Evolutionary conservation across 768 basidiomycete genomes (phyloP).

Genomic region (Symmetrospora coprosmae): DNA sequence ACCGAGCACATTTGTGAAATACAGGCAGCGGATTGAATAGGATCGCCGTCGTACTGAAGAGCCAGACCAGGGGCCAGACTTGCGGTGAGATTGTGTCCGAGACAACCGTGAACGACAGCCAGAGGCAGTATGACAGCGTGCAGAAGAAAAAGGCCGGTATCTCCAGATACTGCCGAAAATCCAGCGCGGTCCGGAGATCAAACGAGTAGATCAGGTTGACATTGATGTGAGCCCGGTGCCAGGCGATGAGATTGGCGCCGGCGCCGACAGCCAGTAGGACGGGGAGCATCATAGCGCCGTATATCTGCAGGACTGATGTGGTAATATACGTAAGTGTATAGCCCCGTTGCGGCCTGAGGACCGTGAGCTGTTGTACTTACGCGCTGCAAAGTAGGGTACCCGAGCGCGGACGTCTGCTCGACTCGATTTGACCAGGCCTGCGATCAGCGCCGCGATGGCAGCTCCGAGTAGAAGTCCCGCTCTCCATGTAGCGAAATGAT

Average conservation of each 20-base stretch:
- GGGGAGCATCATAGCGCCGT: constrained; percentile 59
- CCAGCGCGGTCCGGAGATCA: constrained; percentile 46
- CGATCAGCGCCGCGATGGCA: constrained; percentile 8
- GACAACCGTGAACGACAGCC: constrained; percentile 58
- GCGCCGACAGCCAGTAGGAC: constrained; percentile 60
- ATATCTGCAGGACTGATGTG: constrained; percentile 72
- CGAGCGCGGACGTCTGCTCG: neutral
- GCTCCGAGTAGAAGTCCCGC: constrained; percentile 24
- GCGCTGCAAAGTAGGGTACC: constrained; percentile 57
- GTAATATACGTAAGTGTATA: too few relatives aligned
- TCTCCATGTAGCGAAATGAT: constrained; percentile 24
- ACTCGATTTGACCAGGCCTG: constrained; percentile 22
- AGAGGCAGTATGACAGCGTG: constrained; percentile 62
- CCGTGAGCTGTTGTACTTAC: too few relatives aligned
- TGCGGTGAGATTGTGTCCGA: constrained; percentile 48
- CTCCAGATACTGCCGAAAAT: constrained; percentile 63
- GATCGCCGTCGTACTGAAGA: constrained; percentile 48
- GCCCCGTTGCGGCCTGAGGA: too few relatives aligned
- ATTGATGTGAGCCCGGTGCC: constrained; percentile 63
- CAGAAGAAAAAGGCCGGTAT: constrained; percentile 62
- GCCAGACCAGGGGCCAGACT: constrained; percentile 67
- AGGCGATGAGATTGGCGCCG: constrained; percentile 67
- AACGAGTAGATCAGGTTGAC: constrained; percentile 72
- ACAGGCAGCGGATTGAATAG: constrained; percentile 64
- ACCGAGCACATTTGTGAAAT: constrained; percentile 51